Base-by-base conservation (phyloP, 2,329 filamentous ascomycete species). In the Metarhizium sp. region DNA sequence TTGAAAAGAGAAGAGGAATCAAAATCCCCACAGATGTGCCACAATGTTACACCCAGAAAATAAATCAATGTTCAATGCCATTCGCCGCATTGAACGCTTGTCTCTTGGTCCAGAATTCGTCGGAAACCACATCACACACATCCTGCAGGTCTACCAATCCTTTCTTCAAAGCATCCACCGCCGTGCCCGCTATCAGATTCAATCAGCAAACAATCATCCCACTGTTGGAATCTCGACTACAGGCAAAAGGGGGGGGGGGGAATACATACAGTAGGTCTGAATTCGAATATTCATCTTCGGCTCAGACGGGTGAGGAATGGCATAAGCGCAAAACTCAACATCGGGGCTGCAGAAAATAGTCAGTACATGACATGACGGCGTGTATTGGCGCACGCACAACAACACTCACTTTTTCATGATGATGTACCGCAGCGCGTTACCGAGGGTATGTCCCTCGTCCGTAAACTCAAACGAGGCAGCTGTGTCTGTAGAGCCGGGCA, bases 291-390 rank as follows among this genome's bases (percentile, higher is more conserved):
- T 96, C 92, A 99, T 96, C 74, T 95, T 94, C 45, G 86, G 77
- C 73, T 99, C 94, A 43, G 92, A 95, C 52, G 94, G 94, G 73
- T 99, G 94, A 34, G 94, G 94, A 59, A 99, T 97, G 7, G 92
- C 90, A 72, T 99, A 99, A 58, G 92, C 94, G 73, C 94, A 97
- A 74, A 99, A 96, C 71, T 99, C 94, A 58, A 99, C 94, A 60
- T 94, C 85, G 34, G 94, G 92, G 71, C 92, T 97, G 61, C 53
- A 53, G 11, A 46, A 29, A 16, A 16, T 4, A 5, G 54, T 61
- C 49, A 61, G 54, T 43, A 49, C 6, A 52, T 34, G 10, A 34
- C 7, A 52, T 34, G 10, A 34, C 6, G 10, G 10, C 32, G 7
- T 11, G 32, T 11, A 7, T 34, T 34, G 32, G 32, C 32, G 10